These are phyloP conservation scores for Flaveria brownii DNA, from an alignment of 129 eudicot genomes.

Conservation along the genomic window DNA sequence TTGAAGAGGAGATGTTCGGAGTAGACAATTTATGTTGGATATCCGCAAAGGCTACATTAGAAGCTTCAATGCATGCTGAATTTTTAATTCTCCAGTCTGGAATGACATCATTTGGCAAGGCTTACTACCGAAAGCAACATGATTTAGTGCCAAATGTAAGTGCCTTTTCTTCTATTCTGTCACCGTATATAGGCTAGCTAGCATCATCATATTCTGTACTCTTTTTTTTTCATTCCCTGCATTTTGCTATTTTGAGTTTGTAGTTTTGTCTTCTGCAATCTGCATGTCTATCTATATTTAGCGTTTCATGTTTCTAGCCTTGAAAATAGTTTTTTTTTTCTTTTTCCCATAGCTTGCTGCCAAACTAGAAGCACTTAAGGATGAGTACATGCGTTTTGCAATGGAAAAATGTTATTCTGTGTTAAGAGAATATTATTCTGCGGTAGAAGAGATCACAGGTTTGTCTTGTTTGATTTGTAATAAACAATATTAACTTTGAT, in stretches of 20 bases:
- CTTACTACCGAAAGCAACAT: constrained; percentile 57
- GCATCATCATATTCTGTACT: constrained; percentile 16
- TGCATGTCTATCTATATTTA: not conserved
- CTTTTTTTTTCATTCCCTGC: not conserved
- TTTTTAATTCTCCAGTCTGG: constrained; percentile 79
- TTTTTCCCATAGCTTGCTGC: constrained; percentile 59
- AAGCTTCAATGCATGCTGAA: constrained; percentile 78
- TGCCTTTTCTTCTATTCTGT: not conserved
- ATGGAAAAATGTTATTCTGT: constrained; percentile 71
- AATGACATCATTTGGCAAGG: constrained; percentile 90
- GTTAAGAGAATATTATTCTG: constrained; percentile 65
- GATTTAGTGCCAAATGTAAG: constrained; percentile 92
- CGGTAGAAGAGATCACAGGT: constrained; percentile 90
- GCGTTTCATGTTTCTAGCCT: not conserved
- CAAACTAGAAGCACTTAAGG: constrained; percentile 91
- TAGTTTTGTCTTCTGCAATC: constrained; percentile 16
- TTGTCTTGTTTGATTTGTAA: constrained; percentile 15
- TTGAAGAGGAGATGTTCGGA: constrained; percentile 96
- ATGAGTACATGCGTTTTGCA: constrained; percentile 91
- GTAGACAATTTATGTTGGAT: constrained; percentile 91
- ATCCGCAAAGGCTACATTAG: constrained; percentile 72
- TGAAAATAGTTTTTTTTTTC: not conserved
- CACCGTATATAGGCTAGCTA: not conserved
- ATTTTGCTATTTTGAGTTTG: not conserved
- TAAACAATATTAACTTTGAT: not conserved